Percentiles rank a stretch among this genome's conserved stretches.
phyloP scores from a whole-genome alignment of 2,329 filamentous ascomycete genomes.

The Microsporum audouinii region DNA sequence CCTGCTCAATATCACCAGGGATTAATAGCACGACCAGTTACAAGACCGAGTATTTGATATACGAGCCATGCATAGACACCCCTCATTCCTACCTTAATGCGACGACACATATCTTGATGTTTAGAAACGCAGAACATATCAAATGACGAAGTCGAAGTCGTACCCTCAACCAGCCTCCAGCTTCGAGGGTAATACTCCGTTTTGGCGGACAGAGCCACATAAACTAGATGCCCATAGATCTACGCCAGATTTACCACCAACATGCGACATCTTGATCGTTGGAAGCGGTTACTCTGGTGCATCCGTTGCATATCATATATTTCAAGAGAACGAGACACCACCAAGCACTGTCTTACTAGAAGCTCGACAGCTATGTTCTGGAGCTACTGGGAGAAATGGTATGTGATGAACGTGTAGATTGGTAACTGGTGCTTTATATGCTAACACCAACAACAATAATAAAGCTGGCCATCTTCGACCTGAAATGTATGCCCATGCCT shows the following conservation, averaged over 20 bases:
- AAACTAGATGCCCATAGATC: constrained; percentile 33
- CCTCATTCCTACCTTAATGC: too few species aligned
- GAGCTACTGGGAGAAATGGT: constrained; percentile 38
- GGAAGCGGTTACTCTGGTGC: constrained; percentile 40
- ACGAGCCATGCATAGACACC: too few species aligned
- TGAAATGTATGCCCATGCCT: constrained; percentile 30
- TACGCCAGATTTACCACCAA: constrained; percentile 27
- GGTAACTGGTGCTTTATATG: background rate
- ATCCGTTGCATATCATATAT: constrained; percentile 35
- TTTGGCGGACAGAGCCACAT: constrained; percentile 35
- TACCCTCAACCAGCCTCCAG: background rate
- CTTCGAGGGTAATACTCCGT: constrained; percentile 14
- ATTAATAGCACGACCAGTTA: too few species aligned
- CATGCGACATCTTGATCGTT: constrained; percentile 38
- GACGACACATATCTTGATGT: too few species aligned
- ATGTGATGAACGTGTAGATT: background rate
- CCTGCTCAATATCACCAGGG: too few species aligned
- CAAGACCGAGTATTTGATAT: too few species aligned
- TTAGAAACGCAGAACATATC: too few species aligned
- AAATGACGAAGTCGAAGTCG: background rate
- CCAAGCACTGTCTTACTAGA: constrained; percentile 32
- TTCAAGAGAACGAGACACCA: constrained; percentile 18
- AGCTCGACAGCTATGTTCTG: constrained; percentile 32
- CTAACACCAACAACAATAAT: constrained; percentile 7
- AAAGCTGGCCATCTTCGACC: constrained; percentile 33